Evolutionary conservation across 495 filamentous ascomycete genomes (phyloP).

Genomic region (Opeltia flavorubescens): DNA sequence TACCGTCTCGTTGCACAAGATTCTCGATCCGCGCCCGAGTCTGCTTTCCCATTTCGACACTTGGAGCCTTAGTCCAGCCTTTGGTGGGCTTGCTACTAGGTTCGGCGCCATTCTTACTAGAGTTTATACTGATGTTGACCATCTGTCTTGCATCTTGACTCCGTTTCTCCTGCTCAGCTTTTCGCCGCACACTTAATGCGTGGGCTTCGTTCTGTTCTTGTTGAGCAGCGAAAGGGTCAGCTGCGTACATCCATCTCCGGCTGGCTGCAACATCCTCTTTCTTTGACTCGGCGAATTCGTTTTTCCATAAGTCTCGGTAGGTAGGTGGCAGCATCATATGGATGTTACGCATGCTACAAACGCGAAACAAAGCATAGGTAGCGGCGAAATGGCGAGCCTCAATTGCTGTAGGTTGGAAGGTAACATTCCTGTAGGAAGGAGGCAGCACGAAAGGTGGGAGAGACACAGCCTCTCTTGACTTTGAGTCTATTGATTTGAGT

Average conservation of each 20-base stretch:
- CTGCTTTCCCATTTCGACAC: constrained; percentile 78
- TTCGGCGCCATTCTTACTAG: constrained; percentile 21
- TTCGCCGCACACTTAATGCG: constrained; percentile 55
- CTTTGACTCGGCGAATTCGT: constrained; percentile 66
- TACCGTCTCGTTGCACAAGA: constrained; percentile 55
- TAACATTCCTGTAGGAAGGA: constrained; percentile 50
- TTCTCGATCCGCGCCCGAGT: constrained; percentile 65
- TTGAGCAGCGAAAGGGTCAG: constrained; percentile 75
- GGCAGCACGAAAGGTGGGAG: constrained; percentile 77
- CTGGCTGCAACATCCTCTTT: constrained; percentile 59
- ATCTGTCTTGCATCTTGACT: constrained; percentile 48
- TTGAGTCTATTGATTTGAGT: constrained; percentile 62
- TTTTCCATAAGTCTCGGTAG: constrained; percentile 78
- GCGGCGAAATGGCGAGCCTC: constrained; percentile 91
- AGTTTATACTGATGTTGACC: constrained; percentile 24
- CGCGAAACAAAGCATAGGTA: constrained; percentile 75
- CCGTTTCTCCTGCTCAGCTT: constrained; percentile 41
- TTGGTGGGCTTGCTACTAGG: constrained; percentile 32
- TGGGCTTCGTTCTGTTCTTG: constrained; percentile 66
- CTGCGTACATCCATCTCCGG: constrained; percentile 84
- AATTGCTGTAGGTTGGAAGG: constrained; percentile 55
- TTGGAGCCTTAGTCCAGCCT: constrained; percentile 74
- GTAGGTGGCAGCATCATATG: constrained; percentile 89
- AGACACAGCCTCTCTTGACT: constrained; percentile 59
- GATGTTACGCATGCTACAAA: constrained; percentile 86